Base-by-base conservation (phyloP, 352 stramenopile genomes). In the Sclerospora graminicola region DNA sequence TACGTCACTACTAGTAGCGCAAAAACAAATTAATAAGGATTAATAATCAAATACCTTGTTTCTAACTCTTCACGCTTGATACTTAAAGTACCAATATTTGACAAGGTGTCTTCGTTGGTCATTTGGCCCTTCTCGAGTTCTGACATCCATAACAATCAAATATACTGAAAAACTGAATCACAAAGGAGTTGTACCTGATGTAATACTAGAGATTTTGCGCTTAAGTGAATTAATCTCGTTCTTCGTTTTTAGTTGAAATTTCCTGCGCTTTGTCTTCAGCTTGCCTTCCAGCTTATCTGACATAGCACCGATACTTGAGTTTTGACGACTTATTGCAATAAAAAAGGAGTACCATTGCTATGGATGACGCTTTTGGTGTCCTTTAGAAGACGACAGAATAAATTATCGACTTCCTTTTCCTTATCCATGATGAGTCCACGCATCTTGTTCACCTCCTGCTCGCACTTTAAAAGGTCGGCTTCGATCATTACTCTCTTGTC, bases 81-180 rank as follows among this genome's bases (percentile, higher is more conserved):
- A n/a, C 39, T 45, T 13, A 69, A 45, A 16, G 30, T 48, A 18
- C 54, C 50, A 5, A 71, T 56, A n/a, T 36, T 41, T 19, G 66
- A 77, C 19, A 68, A 43, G 1, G 43, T 37, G 16, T 77, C 66
- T 40, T 77, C 66, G 31, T 71, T 77, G n/a, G 50, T 46, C 66
- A 77, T 77, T 20, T 73, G 66, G 34, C 41, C 38, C 41, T 50
- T 57, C 48, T 77, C 66, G 7, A 77, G 46, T 41, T 77, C 66
- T 77, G 26, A 44, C 42, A 3, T 35, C 27, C 18, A 9, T 7
- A 36, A 41, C 1, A n/a, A 62, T n/a, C 2, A 10, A 16, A n/a
- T 24, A 16, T 4, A 28, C 8, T 6, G 14, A 32, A n/a, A n/a
- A 43, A 19, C 7, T 37, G 5, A 13, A 32, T 18, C 6, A 35